Conservation (phyloP, 23 red algal species). For the Gracilaria caudata region DNA sequence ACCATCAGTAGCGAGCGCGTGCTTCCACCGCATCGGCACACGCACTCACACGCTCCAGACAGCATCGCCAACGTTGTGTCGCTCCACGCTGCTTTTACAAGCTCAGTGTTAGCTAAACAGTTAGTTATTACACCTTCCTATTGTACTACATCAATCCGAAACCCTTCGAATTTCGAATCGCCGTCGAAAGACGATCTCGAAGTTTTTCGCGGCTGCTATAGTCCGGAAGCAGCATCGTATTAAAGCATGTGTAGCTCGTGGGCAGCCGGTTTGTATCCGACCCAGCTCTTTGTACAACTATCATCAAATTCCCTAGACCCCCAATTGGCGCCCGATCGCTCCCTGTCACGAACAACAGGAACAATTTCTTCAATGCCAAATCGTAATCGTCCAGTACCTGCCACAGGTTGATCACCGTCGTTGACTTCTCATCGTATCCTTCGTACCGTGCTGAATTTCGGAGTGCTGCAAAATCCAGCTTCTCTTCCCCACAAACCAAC, state of each 20-base stretch:
- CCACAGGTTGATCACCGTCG: constrained; percentile 85
- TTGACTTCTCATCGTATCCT: constrained; percentile 68
- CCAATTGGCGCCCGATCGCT: constrained; percentile 90
- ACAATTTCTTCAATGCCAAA: constrained; percentile 62
- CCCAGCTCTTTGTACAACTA: constrained; percentile 87
- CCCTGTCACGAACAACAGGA: constrained; percentile 91
- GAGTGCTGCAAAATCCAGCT: constrained; percentile 88
- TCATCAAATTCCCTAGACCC: constrained; percentile 79
- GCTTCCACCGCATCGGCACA: too few relatives aligned
- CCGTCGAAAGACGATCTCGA: constrained; percentile 67
- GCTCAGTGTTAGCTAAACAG: constrained; percentile 14
- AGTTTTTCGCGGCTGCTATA: constrained; percentile 82
- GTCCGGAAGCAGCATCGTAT: constrained; percentile 91
- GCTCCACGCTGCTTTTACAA: constrained; percentile 1
- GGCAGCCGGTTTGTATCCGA: constrained; percentile 86
- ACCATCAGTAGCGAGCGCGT: too few relatives aligned
- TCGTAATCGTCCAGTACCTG: constrained; percentile 80
- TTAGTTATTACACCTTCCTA: background rate
- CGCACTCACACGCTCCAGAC: background rate
- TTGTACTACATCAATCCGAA: constrained; percentile 86
- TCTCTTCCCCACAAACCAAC: constrained; percentile 80
- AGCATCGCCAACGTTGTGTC: background rate
- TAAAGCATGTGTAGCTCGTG: constrained; percentile 98
- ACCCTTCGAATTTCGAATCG: constrained; percentile 91
- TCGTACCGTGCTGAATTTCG: constrained; percentile 77